A percentile compares a stretch with the other conserved stretches of the same genome.
phyloP scores from a whole-genome alignment of 208 protist species.

The Borovskyia barvae region DNA sequence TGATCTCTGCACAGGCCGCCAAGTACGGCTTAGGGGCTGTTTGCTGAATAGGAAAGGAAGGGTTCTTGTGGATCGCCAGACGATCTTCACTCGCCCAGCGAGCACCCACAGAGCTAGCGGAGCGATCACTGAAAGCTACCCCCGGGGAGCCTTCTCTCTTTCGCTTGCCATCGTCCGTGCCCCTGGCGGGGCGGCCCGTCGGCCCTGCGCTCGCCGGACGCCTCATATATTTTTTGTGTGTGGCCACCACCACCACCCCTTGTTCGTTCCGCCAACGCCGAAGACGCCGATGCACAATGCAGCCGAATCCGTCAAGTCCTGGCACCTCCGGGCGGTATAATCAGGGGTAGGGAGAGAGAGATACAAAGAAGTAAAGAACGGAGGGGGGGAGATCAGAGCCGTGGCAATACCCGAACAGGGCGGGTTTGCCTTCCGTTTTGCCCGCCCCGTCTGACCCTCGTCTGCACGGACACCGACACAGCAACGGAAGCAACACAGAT shows the following conservation, averaged over 20 bases:
- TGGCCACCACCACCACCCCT: too few relatives aligned
- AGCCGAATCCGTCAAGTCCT: too few relatives aligned
- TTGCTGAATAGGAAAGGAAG: conserved; percentile 78
- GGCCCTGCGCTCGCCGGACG: conserved; percentile 16
- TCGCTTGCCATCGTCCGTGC: too few relatives aligned
- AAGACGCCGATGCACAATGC: too few relatives aligned
- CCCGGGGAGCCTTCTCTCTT: conserved; percentile 8
- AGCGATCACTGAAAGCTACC: conserved; percentile 3
- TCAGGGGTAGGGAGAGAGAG: too few relatives aligned
- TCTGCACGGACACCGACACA: not conserved
- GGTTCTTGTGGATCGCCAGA: conserved; percentile 59
- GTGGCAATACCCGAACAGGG: too few relatives aligned
- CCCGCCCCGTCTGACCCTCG: too few relatives aligned
- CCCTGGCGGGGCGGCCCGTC: conserved; percentile 2
- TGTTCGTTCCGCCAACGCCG: too few relatives aligned
- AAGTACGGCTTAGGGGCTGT: conserved; percentile 70
- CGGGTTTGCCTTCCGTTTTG: too few relatives aligned
- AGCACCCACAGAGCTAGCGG: conserved; percentile 19
- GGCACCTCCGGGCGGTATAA: too few relatives aligned
- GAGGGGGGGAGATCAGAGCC: too few relatives aligned
- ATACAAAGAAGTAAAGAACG: too few relatives aligned
- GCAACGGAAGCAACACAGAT: not conserved
- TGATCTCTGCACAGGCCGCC: conserved; percentile 62
- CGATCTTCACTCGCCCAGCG: conserved; percentile 46
- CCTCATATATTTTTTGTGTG: conserved; percentile 2